phyloP scores from a whole-genome alignment of 306 rosid genomes.

The Inga laurina region DNA sequence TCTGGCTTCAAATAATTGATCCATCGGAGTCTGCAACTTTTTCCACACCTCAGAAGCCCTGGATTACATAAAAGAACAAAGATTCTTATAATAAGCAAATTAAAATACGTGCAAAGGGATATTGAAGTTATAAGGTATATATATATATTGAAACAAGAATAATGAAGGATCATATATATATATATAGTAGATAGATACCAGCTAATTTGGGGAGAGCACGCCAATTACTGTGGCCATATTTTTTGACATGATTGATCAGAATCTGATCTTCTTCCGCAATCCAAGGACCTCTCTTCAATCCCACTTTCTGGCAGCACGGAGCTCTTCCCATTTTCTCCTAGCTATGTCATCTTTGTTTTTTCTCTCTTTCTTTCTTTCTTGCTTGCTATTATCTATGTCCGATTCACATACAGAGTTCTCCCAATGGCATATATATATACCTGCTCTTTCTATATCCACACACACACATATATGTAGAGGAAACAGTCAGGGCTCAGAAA shows the following conservation, averaged over 20 bases:
- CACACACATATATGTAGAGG: neutral
- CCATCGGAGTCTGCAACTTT: slow-evolving; percentile 91
- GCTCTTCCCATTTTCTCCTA: slow-evolving; percentile 70
- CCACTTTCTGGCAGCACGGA: slow-evolving; percentile 95
- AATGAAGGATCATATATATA: neutral
- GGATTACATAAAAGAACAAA: neutral
- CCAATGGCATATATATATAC: neutral
- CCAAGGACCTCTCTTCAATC: slow-evolving; percentile 96
- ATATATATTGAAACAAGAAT: neutral
- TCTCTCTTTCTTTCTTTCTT: neutral
- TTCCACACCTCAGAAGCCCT: slow-evolving; percentile 89
- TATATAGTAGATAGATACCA: slow-evolving; percentile 38
- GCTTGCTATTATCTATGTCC: neutral
- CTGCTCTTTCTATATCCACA: neutral
- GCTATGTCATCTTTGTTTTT: too few relatives aligned
- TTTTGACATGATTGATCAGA: slow-evolving; percentile 63
- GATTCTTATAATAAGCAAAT: neutral
- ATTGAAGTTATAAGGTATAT: neutral
- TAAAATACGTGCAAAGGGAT: neutral
- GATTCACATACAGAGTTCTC: slow-evolving; percentile 11
- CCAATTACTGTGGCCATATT: slow-evolving; percentile 81
- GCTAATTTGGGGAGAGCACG: slow-evolving; percentile 91
- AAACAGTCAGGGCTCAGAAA: neutral
- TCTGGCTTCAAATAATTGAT: slow-evolving; percentile 85
- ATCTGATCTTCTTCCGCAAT: slow-evolving; percentile 71